Base-by-base conservation (phyloP, 2,329 filamentous ascomycete species). In the Phoma sp. region DNA sequence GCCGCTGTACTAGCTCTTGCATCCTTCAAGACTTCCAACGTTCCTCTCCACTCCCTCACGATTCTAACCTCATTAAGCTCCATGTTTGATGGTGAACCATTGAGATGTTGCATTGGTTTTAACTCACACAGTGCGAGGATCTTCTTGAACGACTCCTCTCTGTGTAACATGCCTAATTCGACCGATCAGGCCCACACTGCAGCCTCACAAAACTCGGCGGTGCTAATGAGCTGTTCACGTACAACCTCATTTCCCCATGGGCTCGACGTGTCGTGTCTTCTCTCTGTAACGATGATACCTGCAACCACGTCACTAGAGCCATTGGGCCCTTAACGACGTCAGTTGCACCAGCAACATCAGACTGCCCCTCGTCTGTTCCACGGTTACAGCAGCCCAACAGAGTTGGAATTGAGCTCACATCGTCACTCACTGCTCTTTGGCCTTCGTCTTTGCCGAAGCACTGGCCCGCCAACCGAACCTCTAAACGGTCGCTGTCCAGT, bases 181-280 rank as follows among this genome's bases (percentile, higher is more conserved):
- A 43, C 51, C 45, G 45, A 30, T 26, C 20, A 42, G 43, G 25
- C 45, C 43, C 51, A 48, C 45, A 18, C 18, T 33, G 25, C 39
- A 43, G 46, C 46, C 42, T 47, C 38, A 38, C 30, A 25, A 37
- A 34, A 17, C 5, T n/a, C 28, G 15, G 20, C 15, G n/a, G 33
- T 40, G 25, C 48, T 33, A 54, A 54, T 46, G 40, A 39, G 23
- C 29, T 40, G 34, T 36, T 49, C 23, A 34, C 38, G 29, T 42
- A 40, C 21, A 32, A 21, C n/a, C 40, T 48, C 39, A 49, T 54
- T 38, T 21, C 20, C 28, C 28, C 29, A 46, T 47, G 14, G 39
- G 29, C 14, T 18, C 17, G 21, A 46, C 34, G 40, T 54, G 51
- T 49, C 51, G 36, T n/a, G 7, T 34, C n/a, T 33, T 3, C 6